Base-by-base conservation (phyloP, 768 basidiomycete genomes). In the Sistotremastrum niveocremeum region DNA sequence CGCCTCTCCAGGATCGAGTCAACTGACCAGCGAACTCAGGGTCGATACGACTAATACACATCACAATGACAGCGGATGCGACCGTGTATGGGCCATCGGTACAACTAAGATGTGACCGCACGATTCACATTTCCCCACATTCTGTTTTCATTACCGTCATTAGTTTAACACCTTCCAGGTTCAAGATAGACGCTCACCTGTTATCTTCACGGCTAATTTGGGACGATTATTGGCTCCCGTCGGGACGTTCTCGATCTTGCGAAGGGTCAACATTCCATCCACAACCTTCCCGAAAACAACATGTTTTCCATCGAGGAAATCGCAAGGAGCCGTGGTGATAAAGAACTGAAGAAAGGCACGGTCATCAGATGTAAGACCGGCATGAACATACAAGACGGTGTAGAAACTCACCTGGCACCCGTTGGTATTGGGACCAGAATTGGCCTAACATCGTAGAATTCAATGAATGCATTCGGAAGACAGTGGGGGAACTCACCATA, bases 171-270 rank as follows among this genome's bases (percentile, higher is more conserved):
- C 67, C 51, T 67, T 65, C 12, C 64, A 34, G 32, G 20, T 11
- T 28, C 20, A 42, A 11, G 11, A 42, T 36, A 35, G 32, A n/a
- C 34, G 64, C 75, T 46, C 50, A 86, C 90, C 90, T 7, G 77
- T 79, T 45, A 95, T 85, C 62, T 88, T 91, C 7, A 91, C 88
- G 2, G 74, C 74, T 29, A 95, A 62, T 59, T 95, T 95, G 0
- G 91, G 90, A 44, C 88, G 66, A 57, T 88, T 93, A 60, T 91
- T 94, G 3, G 78, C 74, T 2, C 88, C 89, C 0, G 90, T 97
- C 6, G 91, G 76, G 0, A 97, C 89, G 52, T 91, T 88, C 66
- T 99, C 95, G 46, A 99, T 87, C 62, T 97, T 98, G 52, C 94
- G 73, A 43, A 99, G 70, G 3, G 90, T 94, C 49, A 99, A 76